Evolutionary conservation across 208 protist genomes (phyloP).

Genomic region (Trypanosoma scelopori): DNA sequence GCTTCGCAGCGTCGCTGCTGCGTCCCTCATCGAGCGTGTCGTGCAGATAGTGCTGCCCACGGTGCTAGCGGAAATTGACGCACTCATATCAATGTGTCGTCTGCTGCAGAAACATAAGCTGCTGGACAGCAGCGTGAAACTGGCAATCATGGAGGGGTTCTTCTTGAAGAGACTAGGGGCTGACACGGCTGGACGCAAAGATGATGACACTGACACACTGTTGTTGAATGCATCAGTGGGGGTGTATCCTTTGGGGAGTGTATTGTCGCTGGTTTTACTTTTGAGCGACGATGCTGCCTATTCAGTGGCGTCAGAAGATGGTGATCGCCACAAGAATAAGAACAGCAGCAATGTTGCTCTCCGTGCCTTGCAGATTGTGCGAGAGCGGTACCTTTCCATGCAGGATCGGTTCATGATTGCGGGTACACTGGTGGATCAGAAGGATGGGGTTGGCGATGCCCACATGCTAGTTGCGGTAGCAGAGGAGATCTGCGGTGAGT

Average conservation of each 20-base stretch:
- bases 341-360: background rate
- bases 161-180: constrained; percentile 24
- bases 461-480: background rate
- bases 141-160: constrained; percentile 23
- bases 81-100: constrained; percentile 38
- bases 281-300: background rate
- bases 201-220: background rate
- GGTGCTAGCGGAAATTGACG: constrained; percentile 32
- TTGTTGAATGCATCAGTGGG: background rate
- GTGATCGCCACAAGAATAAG: background rate
- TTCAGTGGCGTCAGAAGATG: background rate
- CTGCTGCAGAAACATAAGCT: constrained; percentile 38
- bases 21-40: constrained; percentile 42
- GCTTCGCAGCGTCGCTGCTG: constrained; percentile 42
- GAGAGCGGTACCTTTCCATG: constrained; percentile 7
- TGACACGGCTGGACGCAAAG: background rate
- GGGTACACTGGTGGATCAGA: constrained; percentile 19
- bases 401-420: constrained; percentile 17
- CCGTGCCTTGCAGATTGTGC: constrained; percentile 13
- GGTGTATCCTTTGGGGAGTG: constrained; percentile 17
- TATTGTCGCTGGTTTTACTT: constrained; percentile 16
- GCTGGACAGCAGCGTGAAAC: constrained; percentile 27
- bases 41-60: constrained; percentile 38
- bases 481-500: constrained; percentile 22
- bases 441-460: background rate